Conservation (phyloP, 768 basidiomycete species). For the Auricularia sp. region DNA sequence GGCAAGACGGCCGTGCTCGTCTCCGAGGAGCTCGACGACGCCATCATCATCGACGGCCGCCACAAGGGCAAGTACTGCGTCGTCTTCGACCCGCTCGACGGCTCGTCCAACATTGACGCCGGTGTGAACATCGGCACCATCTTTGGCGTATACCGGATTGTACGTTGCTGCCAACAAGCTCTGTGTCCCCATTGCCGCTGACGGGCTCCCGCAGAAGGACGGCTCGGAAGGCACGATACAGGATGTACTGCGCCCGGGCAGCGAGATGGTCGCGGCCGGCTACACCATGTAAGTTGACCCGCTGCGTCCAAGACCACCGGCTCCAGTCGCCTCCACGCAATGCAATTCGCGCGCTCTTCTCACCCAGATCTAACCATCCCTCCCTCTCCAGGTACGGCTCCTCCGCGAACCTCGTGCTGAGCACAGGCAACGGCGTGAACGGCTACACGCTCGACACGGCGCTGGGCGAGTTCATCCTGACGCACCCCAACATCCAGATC, state of each 20-base stretch:
- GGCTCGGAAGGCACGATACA: conserved; percentile 70
- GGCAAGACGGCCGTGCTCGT: conserved; percentile 95
- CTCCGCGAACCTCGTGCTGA: conserved; percentile 90
- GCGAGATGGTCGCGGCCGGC: conserved; percentile 94
- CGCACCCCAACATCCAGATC: conserved; percentile 95
- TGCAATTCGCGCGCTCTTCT: neutral
- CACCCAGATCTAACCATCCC: neutral
- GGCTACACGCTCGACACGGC: conserved; percentile 95
- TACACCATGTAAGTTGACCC: conserved; percentile 76
- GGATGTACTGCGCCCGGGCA: conserved; percentile 89
- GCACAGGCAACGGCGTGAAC: conserved; percentile 92
- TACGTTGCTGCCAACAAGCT: conserved; percentile 29
- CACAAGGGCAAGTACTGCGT: conserved; percentile 89
- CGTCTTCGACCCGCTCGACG: conserved; percentile 96
- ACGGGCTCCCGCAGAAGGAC: conserved; percentile 38
- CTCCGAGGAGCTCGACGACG: conserved; percentile 89
- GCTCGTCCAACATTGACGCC: conserved; percentile 94
- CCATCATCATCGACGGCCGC: conserved; percentile 76
- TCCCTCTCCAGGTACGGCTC: conserved; percentile 65
- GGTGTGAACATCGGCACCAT: conserved; percentile 98
- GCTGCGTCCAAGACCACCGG: neutral
- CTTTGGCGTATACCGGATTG: conserved; percentile 91
- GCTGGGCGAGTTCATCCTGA: conserved; percentile 96
- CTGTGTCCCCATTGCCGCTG: neutral
- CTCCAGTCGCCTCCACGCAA: neutral